Evolutionary conservation across 768 basidiomycete species (phyloP).

Genomic region (Suillus luteus): DNA sequence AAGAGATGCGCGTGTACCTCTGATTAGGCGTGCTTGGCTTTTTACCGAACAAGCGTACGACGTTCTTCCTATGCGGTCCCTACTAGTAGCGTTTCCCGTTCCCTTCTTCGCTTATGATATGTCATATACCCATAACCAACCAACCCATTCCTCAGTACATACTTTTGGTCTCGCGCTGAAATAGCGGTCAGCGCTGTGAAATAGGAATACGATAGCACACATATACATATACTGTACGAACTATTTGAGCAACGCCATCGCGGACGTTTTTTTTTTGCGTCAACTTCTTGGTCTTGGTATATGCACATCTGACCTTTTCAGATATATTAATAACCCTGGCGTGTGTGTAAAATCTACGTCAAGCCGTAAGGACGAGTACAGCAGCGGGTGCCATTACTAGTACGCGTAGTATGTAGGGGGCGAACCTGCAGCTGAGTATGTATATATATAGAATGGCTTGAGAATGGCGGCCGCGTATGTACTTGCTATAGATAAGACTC

Average conservation of each 20-base stretch:
- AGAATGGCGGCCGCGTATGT: neutral
- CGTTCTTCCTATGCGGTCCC: neutral
- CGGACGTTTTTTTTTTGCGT: neutral
- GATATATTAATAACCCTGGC: constrained; percentile 6
- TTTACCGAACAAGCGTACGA: constrained; percentile 6
- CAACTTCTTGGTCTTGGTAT: neutral
- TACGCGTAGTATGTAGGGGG: constrained; percentile 2
- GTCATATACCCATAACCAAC: neutral
- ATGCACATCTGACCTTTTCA: constrained; percentile 6
- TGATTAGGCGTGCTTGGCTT: constrained; percentile 1
- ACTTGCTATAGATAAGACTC: neutral
- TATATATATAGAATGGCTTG: constrained; percentile 1
- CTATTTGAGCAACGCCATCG: neutral
- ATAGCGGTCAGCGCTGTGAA: neutral
- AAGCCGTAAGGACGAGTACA: constrained; percentile 1
- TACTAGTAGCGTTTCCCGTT: neutral
- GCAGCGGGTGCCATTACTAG: too few species aligned
- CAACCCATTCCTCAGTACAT: neutral
- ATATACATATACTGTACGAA: neutral
- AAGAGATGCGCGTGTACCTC: constrained; percentile 1
- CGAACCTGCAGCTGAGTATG: neutral
- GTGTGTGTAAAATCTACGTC: neutral
- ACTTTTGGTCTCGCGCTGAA: neutral
- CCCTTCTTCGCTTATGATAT: neutral
- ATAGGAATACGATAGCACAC: neutral